Evolutionary conservation across 1,284 basidiomycete species (phyloP).

Genomic region (Crucibulum parvulum): DNA sequence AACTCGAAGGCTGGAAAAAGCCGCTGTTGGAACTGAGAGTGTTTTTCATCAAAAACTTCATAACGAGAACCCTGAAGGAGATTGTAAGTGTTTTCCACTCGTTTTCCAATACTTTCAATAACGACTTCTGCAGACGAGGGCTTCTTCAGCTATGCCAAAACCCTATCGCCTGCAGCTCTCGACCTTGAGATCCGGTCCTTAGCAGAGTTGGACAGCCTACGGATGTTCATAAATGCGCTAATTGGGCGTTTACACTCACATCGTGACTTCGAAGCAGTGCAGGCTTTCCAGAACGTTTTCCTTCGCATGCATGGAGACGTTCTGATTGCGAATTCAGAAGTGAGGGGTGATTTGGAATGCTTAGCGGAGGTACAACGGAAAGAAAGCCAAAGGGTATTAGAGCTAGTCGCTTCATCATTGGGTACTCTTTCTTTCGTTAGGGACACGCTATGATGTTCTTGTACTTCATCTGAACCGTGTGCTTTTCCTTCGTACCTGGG

Average conservation of each 20-base stretch:
- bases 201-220: conserved; percentile 69
- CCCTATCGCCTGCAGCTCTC: conserved; percentile 88
- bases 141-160: conserved; percentile 89
- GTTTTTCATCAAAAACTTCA: conserved; percentile 75
- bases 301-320: conserved; percentile 87
- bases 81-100: conserved; percentile 57
- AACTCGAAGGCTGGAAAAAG: conserved; percentile 63
- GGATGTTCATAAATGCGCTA: conserved; percentile 79
- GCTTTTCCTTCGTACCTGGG: neutral
- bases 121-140: conserved; percentile 61
- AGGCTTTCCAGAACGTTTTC: conserved; percentile 88
- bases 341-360: conserved; percentile 60
- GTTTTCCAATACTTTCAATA: neutral
- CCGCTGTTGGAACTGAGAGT: conserved; percentile 67
- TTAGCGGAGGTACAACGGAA: conserved; percentile 69
- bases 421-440: conserved; percentile 77
- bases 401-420: conserved; percentile 72
- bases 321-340: conserved; percentile 73
- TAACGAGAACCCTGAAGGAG: conserved; percentile 59
- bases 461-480: conserved; percentile 4
- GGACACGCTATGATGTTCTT: conserved; percentile 38
- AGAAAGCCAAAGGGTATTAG: conserved; percentile 78
- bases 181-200: conserved; percentile 92
- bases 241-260: conserved; percentile 77
- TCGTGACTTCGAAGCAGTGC: conserved; percentile 95